Evolutionary conservation across 78 protist species (phyloP).

Genomic region (Dictyostelium intermedium): DNA sequence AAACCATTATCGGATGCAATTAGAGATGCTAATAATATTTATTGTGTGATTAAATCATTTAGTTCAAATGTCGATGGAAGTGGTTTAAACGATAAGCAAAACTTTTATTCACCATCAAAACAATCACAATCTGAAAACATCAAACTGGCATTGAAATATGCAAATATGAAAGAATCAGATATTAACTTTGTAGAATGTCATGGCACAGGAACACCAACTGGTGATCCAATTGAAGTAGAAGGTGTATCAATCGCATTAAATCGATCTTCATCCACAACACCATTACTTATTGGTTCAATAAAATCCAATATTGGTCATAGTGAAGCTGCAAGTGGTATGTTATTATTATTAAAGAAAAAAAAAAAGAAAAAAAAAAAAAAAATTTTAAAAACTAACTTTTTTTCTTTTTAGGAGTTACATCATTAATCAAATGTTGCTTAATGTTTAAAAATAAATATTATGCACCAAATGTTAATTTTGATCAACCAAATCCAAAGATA

Average conservation of each 20-base stretch:
- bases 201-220: conserved; percentile 40
- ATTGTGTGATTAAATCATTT: conserved; percentile 58
- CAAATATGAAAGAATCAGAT: not conserved
- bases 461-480: conserved; percentile 55
- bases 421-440: conserved; percentile 67
- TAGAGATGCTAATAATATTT: conserved; percentile 53
- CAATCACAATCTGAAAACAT: conserved; percentile 13
- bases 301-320: conserved; percentile 29
- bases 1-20: conserved; percentile 3
- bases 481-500: conserved; percentile 40
- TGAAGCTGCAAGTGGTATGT: conserved; percentile 16
- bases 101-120: not conserved
- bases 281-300: conserved; percentile 7
- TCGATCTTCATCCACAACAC: not conserved
- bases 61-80: conserved; percentile 84
- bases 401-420: conserved; percentile 45
- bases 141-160: not conserved
- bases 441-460: conserved; percentile 32
- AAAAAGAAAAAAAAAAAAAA: not conserved
- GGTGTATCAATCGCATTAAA: not conserved
- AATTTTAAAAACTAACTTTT: not conserved
- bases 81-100: conserved; percentile 1
- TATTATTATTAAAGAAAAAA: not conserved
- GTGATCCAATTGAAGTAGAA: conserved; percentile 22
- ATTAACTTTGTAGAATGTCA: conserved; percentile 22